Evolutionary conservation across 2,329 filamentous ascomycete species (phyloP), one percentile per base, ranked within the genome.

Genomic region (Calonectria honghensis): DNA sequence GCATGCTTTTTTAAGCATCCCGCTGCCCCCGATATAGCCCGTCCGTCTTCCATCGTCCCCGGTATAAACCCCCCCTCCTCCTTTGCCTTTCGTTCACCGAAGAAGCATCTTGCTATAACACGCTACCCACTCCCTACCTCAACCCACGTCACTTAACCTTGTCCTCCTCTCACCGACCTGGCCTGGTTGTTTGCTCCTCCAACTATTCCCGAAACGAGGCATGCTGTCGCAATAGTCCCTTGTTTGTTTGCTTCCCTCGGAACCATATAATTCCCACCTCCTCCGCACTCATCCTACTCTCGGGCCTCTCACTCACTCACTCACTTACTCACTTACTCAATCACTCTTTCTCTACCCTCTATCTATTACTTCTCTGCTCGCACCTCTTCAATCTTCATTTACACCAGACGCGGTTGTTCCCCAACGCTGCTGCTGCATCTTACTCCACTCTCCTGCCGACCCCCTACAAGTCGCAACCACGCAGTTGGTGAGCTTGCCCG

Each of bases 401-500:
- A 41, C 57, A 63, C 51, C 50, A 52, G 65, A 57, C 61, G 31
- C 66, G 50, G 29, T 27, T 68, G 14, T 59, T 16, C 48, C 48
- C 31, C 35, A 31, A 71, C 35, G 59, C 61, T 41, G 50, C 50
- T 32, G 50, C 61, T 41, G 61, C 50, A 45, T 37, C 45, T 39
- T 64, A 29, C 71, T 69, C 71, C 65, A 69, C 65, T 69, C 48
- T 57, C 39, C 54, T 48, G 39, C 52, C 54, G 51, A 39, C 48
- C 37, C 61, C 57, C 65, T 70, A 73, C 61, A 70, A 70, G 67
- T 39, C 51, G 57, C 63, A 51, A 65, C 31, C 61, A 54, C 52
- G 6, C 61, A 67, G 63, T 73, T 73, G 72, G 72, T 73, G 72
- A 73, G 72, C 70, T 73, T 73, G 72, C 72, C 72, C 51, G 37